Evolutionary conservation across 768 basidiomycete species (phyloP).

Genomic region (Crepidotus variabilis): DNA sequence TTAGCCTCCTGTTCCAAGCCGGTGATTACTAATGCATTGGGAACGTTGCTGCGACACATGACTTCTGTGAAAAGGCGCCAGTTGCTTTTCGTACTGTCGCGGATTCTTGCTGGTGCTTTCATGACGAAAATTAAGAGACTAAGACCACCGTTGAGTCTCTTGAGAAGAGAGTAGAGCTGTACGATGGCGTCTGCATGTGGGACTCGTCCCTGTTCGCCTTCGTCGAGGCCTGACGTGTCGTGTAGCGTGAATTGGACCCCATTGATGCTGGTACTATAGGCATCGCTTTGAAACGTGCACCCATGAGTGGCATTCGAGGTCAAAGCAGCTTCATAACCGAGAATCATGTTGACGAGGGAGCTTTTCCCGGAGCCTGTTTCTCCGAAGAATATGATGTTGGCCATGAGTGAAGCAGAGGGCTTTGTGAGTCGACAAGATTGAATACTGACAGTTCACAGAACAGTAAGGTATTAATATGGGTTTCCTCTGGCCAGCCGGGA

Average conservation of each 20-base stretch:
- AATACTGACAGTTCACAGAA: too few relatives aligned
- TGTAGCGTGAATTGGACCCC: slow-evolving; percentile 23
- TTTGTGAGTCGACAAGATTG: too few relatives aligned
- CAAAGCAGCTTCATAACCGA: slow-evolving; percentile 19
- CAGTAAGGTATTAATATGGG: too few relatives aligned
- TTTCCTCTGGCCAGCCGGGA: too few relatives aligned
- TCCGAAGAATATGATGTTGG: slow-evolving; percentile 36
- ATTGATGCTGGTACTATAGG: slow-evolving; percentile 21
- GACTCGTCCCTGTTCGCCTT: slow-evolving; percentile 22
- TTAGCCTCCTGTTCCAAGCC: slow-evolving; percentile 31
- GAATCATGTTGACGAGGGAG: slow-evolving; percentile 39
- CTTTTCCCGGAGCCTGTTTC: slow-evolving; percentile 37
- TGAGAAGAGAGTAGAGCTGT: slow-evolving; percentile 26
- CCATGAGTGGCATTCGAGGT: slow-evolving; percentile 29
- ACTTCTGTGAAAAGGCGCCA: slow-evolving; percentile 34
- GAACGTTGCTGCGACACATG: slow-evolving; percentile 34
- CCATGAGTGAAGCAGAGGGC: neutral
- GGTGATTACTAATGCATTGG: slow-evolving; percentile 33
- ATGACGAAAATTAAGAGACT: slow-evolving; percentile 38
- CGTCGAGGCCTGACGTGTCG: slow-evolving; percentile 40
- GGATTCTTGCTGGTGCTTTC: slow-evolving; percentile 31
- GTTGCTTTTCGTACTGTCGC: slow-evolving; percentile 28
- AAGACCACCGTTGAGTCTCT: slow-evolving; percentile 29
- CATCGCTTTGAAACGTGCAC: slow-evolving; percentile 29
- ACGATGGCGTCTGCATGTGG: slow-evolving; percentile 17